Percentiles rank a stretch among this genome's conserved stretches.
Conservation (phyloP, 2,329 filamentous ascomycete genomes). For the Alternaria brassicae region DNA sequence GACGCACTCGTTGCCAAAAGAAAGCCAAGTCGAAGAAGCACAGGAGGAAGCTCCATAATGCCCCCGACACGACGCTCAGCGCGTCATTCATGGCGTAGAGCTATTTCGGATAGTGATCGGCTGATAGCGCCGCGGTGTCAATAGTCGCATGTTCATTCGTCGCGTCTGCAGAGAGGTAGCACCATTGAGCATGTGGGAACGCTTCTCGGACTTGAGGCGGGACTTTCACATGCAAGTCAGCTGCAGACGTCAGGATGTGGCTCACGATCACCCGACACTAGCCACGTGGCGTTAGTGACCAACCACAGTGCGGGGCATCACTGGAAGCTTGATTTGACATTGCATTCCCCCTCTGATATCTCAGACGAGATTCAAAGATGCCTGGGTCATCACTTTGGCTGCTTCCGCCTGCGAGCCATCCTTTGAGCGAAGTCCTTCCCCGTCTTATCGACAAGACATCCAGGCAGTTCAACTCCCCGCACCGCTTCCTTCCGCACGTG, state of each 20-base stretch:
- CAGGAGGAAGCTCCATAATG: constrained; percentile 39
- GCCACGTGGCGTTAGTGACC: constrained; percentile 17
- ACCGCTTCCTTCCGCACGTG: constrained; percentile 53
- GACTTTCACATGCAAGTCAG: constrained; percentile 30
- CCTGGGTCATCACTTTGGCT: constrained; percentile 55
- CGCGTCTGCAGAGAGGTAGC: constrained; percentile 24
- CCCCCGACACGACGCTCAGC: constrained; percentile 10
- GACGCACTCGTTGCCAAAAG: constrained; percentile 52
- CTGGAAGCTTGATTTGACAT: constrained; percentile 5
- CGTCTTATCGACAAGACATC: constrained; percentile 47
- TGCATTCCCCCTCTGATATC: neutral
- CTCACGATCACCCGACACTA: constrained; percentile 6
- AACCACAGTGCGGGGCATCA: neutral
- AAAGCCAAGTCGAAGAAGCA: constrained; percentile 49
- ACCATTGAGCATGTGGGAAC: constrained; percentile 25
- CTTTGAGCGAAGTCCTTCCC: constrained; percentile 41
- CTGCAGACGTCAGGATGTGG: constrained; percentile 13
- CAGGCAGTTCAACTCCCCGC: constrained; percentile 44
- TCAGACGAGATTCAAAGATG: constrained; percentile 30
- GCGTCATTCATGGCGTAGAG: constrained; percentile 31
- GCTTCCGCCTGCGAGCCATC: constrained; percentile 47
- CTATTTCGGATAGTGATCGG: constrained; percentile 21
- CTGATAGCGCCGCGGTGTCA: constrained; percentile 22
- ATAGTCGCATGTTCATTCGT: constrained; percentile 39
- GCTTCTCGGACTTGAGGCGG: constrained; percentile 10